Evolutionary conservation across 345 rosid genomes (phyloP).

Genomic region (Eucalyptus erythrocorys): DNA sequence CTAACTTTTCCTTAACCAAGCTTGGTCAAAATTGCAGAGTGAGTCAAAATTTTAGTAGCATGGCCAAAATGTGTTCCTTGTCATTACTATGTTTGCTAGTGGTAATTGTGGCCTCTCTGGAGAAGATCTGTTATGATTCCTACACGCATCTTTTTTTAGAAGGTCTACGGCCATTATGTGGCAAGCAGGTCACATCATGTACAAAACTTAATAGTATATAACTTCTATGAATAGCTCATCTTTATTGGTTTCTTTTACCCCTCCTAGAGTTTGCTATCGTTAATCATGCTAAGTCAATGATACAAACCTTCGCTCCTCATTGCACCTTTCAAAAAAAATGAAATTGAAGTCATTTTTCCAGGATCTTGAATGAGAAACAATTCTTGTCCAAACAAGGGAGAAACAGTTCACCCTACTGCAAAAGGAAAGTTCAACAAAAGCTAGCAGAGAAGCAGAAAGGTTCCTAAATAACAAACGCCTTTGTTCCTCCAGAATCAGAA

Average conservation of each 20-base stretch:
- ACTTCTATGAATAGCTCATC: neutral
- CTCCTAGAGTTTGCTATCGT: neutral
- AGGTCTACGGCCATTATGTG: neutral
- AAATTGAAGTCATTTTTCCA: neutral
- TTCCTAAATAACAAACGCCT: neutral
- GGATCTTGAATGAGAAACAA: neutral
- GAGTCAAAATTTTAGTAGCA: neutral
- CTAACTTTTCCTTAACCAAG: neutral
- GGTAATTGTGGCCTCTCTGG: neutral
- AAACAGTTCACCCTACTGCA: neutral
- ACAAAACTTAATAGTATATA: neutral
- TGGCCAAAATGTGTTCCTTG: neutral
- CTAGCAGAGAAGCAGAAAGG: neutral
- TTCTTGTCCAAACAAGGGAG: neutral
- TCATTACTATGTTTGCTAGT: neutral
- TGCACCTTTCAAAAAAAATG: neutral
- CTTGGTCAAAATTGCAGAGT: neutral
- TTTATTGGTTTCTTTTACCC: neutral
- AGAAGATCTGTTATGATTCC: neutral
- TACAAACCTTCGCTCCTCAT: neutral
- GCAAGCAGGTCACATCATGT: neutral
- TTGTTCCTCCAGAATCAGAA: neutral
- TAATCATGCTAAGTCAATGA: neutral
- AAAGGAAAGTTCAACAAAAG: neutral
- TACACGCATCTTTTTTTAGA: neutral